A percentile compares a stretch with the other conserved stretches of the same genome.
These are phyloP conservation scores for Arthrobotrys megalospora DNA, from an alignment of 2,329 filamentous ascomycete species.

Conservation along the genomic window DNA sequence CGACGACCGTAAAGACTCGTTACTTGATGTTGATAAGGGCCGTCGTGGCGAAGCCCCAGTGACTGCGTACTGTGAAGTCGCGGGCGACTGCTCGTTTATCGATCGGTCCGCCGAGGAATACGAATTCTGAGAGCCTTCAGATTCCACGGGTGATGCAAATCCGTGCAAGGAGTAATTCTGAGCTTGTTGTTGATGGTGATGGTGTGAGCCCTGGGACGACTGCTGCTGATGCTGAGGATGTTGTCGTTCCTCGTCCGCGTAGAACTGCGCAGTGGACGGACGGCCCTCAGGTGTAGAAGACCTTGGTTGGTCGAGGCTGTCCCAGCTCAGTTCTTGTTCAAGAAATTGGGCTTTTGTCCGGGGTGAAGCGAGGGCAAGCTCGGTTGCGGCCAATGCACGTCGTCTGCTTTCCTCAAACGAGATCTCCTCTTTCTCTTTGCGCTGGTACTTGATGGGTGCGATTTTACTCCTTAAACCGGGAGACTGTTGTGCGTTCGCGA, in stretches of 20 bases:
- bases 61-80: constrained; percentile 45
- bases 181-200: constrained; percentile 7
- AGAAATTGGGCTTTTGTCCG: constrained; percentile 60
- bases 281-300: constrained; percentile 41
- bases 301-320: constrained; percentile 35
- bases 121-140: constrained; percentile 47
- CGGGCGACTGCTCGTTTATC: constrained; percentile 46
- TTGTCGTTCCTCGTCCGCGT: constrained; percentile 32
- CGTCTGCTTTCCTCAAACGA: constrained; percentile 60
- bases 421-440: constrained; percentile 59
- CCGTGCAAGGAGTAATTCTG: constrained; percentile 52
- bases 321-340: constrained; percentile 60
- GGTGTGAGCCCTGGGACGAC: not conserved
- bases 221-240: constrained; percentile 22
- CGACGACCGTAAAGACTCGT: constrained; percentile 54
- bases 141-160: constrained; percentile 45
- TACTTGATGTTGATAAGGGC: constrained; percentile 56
- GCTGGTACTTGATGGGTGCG: constrained; percentile 58
- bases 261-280: constrained; percentile 46
- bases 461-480: constrained; percentile 54
- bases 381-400: constrained; percentile 60
- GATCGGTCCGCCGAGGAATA: constrained; percentile 54
- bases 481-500: constrained; percentile 41
- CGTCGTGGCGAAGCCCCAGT: constrained; percentile 43
- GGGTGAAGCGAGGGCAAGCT: constrained; percentile 62